These are phyloP conservation scores for Yamadazyma laniorum DNA, from an alignment of 805 yeast genomes.

Conservation along the genomic window DNA sequence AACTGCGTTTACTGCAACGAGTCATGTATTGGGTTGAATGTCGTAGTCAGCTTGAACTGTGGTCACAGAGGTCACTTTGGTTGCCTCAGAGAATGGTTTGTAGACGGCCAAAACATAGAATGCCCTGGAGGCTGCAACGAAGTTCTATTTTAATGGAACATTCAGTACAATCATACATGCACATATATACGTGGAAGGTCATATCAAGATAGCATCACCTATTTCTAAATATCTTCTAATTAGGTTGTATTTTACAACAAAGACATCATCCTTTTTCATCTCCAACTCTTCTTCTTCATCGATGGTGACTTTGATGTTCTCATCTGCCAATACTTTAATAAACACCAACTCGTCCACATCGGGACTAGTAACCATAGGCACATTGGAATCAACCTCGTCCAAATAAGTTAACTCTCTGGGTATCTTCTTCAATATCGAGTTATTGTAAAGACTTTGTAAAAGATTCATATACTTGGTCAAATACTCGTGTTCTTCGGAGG, in stretches of 20 bases:
- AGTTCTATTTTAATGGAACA: conserved; percentile 3
- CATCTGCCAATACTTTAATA: conserved; percentile 45
- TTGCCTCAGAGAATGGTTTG: conserved; percentile 77
- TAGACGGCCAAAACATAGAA: conserved; percentile 56
- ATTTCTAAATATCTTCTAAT: conserved; percentile 31
- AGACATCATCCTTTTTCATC: conserved; percentile 62
- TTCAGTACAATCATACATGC: too few relatives aligned
- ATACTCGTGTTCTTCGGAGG: conserved; percentile 61
- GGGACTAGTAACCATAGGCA: conserved; percentile 79
- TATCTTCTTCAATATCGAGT: conserved; percentile 61
- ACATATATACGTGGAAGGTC: conserved; percentile 1
- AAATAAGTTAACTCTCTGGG: conserved; percentile 70
- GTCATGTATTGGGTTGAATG: conserved; percentile 70
- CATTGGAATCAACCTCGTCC: conserved; percentile 58
- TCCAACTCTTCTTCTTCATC: conserved; percentile 50
- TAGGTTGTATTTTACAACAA: conserved; percentile 65
- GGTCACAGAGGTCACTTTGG: conserved; percentile 87
- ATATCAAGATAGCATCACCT: conserved; percentile 40
- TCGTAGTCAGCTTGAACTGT: conserved; percentile 59
- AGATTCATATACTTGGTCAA: conserved; percentile 68
- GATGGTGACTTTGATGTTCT: conserved; percentile 25
- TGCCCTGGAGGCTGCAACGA: conserved; percentile 79
- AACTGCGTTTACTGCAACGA: conserved; percentile 78
- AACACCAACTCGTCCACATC: conserved; percentile 77
- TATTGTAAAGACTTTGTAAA: conserved; percentile 61